These are phyloP conservation scores for Rhizopus sp. DNA, from an alignment of 371 early-diverging fungal species.

Conservation along the genomic window DNA sequence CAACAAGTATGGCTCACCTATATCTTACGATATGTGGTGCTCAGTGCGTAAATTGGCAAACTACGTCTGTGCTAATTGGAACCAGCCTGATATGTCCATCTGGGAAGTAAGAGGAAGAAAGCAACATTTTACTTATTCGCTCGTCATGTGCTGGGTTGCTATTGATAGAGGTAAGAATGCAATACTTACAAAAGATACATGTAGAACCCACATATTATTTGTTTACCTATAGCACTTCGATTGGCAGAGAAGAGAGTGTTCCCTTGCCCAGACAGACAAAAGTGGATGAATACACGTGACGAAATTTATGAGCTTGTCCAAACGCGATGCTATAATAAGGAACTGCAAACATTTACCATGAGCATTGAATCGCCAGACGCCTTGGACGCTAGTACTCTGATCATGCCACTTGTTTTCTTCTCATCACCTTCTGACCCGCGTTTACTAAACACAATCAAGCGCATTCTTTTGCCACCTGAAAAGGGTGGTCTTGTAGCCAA, in stretches of 20 bases:
- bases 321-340: constrained; percentile 64
- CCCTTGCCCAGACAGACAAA: constrained; percentile 63
- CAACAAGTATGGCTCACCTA: constrained; percentile 78
- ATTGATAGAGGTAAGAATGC: constrained; percentile 67
- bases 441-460: constrained; percentile 65
- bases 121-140: constrained; percentile 75
- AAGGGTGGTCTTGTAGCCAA: constrained; percentile 77
- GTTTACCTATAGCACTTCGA: constrained; percentile 45
- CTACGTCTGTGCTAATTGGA: constrained; percentile 71
- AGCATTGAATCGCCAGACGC: constrained; percentile 66
- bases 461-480: constrained; percentile 72
- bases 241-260: constrained; percentile 77
- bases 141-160: constrained; percentile 89
- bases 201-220: background rate
- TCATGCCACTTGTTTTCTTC: constrained; percentile 86
- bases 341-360: constrained; percentile 63
- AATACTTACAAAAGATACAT: background rate
- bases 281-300: constrained; percentile 71
- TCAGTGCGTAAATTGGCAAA: constrained; percentile 66
- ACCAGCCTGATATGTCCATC: constrained; percentile 73
- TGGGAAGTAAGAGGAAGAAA: constrained; percentile 79
- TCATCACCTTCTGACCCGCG: constrained; percentile 75
- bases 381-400: constrained; percentile 71
- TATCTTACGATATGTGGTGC: constrained; percentile 81
- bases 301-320: constrained; percentile 74